phyloP scores from a whole-genome alignment of 495 filamentous ascomycete genomes.

The Cercophora newfieldiana region DNA sequence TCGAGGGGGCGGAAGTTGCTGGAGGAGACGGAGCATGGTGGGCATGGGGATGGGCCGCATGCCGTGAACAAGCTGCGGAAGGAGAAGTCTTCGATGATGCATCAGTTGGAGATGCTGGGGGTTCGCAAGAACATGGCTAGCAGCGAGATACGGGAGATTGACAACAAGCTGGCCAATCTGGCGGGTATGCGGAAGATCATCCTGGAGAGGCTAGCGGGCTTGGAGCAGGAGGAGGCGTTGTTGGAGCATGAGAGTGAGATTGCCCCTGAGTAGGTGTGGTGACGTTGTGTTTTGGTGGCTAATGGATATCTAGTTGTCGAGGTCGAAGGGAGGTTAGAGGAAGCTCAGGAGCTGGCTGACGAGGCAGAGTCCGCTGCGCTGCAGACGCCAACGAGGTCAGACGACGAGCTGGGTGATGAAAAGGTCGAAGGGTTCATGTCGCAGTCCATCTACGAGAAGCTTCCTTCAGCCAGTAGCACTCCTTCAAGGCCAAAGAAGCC shows the following conservation, averaged over 20 bases:
- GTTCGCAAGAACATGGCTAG: constrained; percentile 98
- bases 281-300: background rate
- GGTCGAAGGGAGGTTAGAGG: constrained; percentile 82
- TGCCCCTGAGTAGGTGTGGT: background rate
- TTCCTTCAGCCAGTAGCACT: constrained; percentile 63
- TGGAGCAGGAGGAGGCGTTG: constrained; percentile 90
- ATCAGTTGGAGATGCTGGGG: constrained; percentile 85
- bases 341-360: constrained; percentile 72
- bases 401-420: constrained; percentile 52
- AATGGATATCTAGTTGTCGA: constrained; percentile 62
- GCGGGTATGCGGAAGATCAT: constrained; percentile 93
- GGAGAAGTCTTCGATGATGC: constrained; percentile 72
- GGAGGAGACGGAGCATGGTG: constrained; percentile 55
- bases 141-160: constrained; percentile 92
- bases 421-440: constrained; percentile 85
- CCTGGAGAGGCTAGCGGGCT: constrained; percentile 79
- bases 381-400: constrained; percentile 55
- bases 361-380: constrained; percentile 61
- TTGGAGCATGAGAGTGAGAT: constrained; percentile 80
- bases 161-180: constrained; percentile 93
- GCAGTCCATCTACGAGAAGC: constrained; percentile 92
- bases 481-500: constrained; percentile 59
- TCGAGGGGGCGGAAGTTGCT: constrained; percentile 75
- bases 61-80: constrained; percentile 69
- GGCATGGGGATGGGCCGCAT: constrained; percentile 53